Base-by-base conservation (phyloP, 257 asterid species). In the Scutellaria minor region DNA sequence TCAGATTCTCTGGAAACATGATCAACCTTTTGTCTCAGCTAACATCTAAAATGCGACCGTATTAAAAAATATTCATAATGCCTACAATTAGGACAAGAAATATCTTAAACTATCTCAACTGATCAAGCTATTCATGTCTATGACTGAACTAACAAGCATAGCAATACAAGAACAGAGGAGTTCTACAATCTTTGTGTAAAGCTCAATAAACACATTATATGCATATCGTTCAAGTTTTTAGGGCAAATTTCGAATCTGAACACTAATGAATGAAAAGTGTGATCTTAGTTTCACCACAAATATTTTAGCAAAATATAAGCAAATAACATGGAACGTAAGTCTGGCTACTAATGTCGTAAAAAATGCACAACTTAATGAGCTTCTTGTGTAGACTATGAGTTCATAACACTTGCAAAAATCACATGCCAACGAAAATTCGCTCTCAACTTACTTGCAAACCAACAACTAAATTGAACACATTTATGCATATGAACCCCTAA, bases 101-200 rank as follows among this genome's bases (percentile, higher is more conserved):
- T 44, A 5, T 20, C 65, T 20, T 69, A 41, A 54, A 15, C 65
- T 69, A 10, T 18, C n/a, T 5, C 24, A 44, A 64, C 9, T 6
- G 42, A 64, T 35, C 66, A 54, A 63, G 50, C 37, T 24, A 48
- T 64, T 63, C 37, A 3, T 9, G 18, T 63, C 59, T 22, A 54
- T 1, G 20, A 57, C 35, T 46, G 15, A 65, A 74, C 45, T 42
- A 46, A 59, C 78, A 65, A 55, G 48, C 18, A 44, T 27, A 56
- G 40, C 10, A 65, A 45, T 8, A 10, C 44, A 65, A 65, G 62
- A 74, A 46, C 18, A 58, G 12, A 39, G 24, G n/a, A 56, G 9
- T 20, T 47, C 12, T 9, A 9, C 47, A 53, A 40, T 46, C 47
- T n/a, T 18, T 56, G 13, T 31, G 7, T 37, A 57, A 7, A 13